Evolutionary conservation across 345 rosid genomes (phyloP).

Genomic region (Kandelia obovata): DNA sequence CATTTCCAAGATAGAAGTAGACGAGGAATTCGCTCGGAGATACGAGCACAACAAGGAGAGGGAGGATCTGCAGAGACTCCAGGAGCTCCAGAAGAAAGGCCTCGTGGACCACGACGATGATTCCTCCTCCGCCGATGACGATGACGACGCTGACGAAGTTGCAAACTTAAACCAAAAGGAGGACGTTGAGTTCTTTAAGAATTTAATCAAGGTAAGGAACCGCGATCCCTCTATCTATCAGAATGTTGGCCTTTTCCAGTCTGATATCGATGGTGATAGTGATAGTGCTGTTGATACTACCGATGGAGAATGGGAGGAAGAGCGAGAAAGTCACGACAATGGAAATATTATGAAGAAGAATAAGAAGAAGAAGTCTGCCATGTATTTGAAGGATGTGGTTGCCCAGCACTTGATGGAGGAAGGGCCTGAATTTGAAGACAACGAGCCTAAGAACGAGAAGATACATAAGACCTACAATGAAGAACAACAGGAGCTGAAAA

Average conservation of each 20-base stretch:
- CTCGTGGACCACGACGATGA: constrained; percentile 19
- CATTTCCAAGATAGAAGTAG: constrained; percentile 45
- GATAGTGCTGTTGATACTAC: neutral
- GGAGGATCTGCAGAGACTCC: constrained; percentile 55
- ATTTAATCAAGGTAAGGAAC: constrained; percentile 47
- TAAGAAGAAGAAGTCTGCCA: constrained; percentile 30
- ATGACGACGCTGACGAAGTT: constrained; percentile 4
- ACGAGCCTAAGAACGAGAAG: constrained; percentile 9
- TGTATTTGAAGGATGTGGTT: constrained; percentile 65
- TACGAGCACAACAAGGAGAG: constrained; percentile 61
- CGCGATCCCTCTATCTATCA: constrained; percentile 48
- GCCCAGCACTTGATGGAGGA: constrained; percentile 69
- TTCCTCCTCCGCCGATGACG: constrained; percentile 22
- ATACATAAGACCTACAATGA: constrained; percentile 44
- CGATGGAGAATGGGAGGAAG: constrained; percentile 12
- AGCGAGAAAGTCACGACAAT: constrained; percentile 6
- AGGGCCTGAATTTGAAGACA: constrained; percentile 57
- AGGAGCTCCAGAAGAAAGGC: constrained; percentile 51
- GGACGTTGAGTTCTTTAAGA: constrained; percentile 41
- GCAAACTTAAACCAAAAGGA: constrained; percentile 15
- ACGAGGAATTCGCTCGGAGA: constrained; percentile 48
- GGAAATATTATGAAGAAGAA: neutral
- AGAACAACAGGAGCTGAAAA: constrained; percentile 57
- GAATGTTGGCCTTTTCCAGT: constrained; percentile 41
- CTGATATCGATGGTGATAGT: constrained; percentile 33